Evolutionary conservation across 208 protist species (phyloP), one percentile per base, ranked within the genome.

Genomic region (Trypanosoma grayi): DNA sequence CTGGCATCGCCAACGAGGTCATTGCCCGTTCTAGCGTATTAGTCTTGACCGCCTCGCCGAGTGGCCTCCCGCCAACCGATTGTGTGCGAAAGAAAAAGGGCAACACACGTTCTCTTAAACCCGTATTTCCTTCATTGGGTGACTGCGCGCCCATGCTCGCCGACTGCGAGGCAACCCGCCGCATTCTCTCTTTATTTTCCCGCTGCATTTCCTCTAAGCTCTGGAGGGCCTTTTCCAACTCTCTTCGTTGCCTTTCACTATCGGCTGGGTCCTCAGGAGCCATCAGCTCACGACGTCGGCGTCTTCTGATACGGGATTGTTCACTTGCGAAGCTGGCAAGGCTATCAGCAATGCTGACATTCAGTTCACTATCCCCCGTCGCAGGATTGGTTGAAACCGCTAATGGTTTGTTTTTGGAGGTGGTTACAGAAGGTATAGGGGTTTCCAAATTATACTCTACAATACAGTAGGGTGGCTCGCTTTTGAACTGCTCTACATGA

Each of bases 151-250:
- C 11, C 1, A 16, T 54, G 39, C 51, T 25, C 59, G 34, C 27
- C 70, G 55, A 5, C 22, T 39, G 44, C 44, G 61, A 43, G 16
- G 14, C 22, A 14, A 72, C 73, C 2, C 47, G 57, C 1, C 70
- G 41, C 68, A 90, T 70, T 16, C 75, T 70, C 9, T 83, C 79
- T 44, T 83, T 75, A 58, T 93, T 90, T 61, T 90, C 83, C 41
- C 47, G 60, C 60, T 85, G 83, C 83, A 93, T 90, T 44, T 67
- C 66, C 59, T 84, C 80, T 13, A 92, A 61, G 34, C 75, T 77
- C 27, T 63, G 43, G 27, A 92, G 69, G 13, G 70, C 66, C 46
- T 65, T 47, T 45, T 80, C 60, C 73, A 73, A 80, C 34, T 79
- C 70, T 2, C 57, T 43, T 20, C 56, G 70, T 9, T 77, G 69